A percentile compares a stretch with the other conserved stretches of the same genome.
Conservation (phyloP, 2,329 filamentous ascomycete species). For the Dothideomycetidae sp. region DNA sequence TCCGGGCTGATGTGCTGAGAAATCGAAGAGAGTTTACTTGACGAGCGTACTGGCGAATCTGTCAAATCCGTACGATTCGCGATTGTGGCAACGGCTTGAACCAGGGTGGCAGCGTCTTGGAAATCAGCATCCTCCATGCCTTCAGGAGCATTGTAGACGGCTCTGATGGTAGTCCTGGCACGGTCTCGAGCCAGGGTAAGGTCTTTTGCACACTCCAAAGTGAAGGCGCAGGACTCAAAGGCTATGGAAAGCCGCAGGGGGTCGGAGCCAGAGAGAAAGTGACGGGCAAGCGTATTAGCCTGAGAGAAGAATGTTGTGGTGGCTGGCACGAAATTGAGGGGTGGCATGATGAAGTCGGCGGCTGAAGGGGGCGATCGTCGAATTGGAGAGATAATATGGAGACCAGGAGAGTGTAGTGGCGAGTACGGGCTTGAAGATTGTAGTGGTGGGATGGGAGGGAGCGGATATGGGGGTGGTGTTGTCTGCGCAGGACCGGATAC, state of each 20-base stretch:
- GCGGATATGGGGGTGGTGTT: slow-evolving; percentile 24
- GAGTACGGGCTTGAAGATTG: slow-evolving; percentile 16
- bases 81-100: slow-evolving; percentile 75
- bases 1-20: slow-evolving; percentile 6
- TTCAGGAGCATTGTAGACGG: slow-evolving; percentile 82
- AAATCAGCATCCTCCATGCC: slow-evolving; percentile 95
- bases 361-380: slow-evolving; percentile 28
- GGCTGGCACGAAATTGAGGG: slow-evolving; percentile 67
- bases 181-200: slow-evolving; percentile 58
- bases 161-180: slow-evolving; percentile 69
- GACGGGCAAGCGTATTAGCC: slow-evolving; percentile 59
- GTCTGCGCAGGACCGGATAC: slow-evolving; percentile 26
- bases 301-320: slow-evolving; percentile 69
- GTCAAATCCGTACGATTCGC: slow-evolving; percentile 53
- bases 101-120: slow-evolving; percentile 75
- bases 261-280: slow-evolving; percentile 70
- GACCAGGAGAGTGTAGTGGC: slow-evolving; percentile 29
- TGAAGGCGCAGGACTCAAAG: slow-evolving; percentile 81
- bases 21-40: slow-evolving; percentile 9
- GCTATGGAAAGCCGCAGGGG: slow-evolving; percentile 80
- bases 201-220: slow-evolving; percentile 87
- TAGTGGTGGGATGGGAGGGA: slow-evolving; percentile 16
- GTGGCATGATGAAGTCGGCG: slow-evolving; percentile 64
- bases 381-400: slow-evolving; percentile 18
- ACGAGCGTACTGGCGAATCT: slow-evolving; percentile 17